A percentile compares a stretch with the other conserved stretches of the same genome.
Conservation (phyloP, 192 early-diverging fungal genomes). For the Phlyctochytrium planicorne region DNA sequence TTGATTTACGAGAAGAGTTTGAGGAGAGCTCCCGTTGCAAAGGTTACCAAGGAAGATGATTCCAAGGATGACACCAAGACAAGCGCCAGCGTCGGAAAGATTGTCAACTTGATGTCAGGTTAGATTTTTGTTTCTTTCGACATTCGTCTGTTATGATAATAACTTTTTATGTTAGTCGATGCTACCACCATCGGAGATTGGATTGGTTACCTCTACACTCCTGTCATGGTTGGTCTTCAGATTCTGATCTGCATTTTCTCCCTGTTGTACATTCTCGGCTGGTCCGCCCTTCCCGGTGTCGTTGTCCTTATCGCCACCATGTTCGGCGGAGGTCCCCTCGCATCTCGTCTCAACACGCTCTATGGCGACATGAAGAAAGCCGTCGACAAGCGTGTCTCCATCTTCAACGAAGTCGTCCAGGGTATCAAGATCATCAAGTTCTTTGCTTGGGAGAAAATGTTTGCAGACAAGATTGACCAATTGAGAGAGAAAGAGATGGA, state of each 20-base stretch:
- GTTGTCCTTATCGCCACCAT: constrained; percentile 42
- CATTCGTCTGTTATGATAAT: not conserved
- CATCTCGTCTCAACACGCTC: constrained; percentile 14
- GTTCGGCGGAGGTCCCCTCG: constrained; percentile 8
- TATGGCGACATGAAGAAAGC: constrained; percentile 47
- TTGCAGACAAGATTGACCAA: constrained; percentile 20
- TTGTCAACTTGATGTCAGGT: constrained; percentile 35
- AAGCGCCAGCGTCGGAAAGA: constrained; percentile 24
- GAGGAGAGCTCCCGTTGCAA: constrained; percentile 5
- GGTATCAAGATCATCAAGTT: constrained; percentile 82
- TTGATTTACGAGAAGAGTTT: constrained; percentile 45
- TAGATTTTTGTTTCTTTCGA: not conserved
- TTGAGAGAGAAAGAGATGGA: constrained; percentile 17
- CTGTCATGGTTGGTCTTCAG: constrained; percentile 23
- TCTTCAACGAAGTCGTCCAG: constrained; percentile 76
- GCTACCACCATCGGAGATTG: constrained; percentile 19
- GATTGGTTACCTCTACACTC: constrained; percentile 6
- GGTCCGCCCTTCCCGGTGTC: constrained; percentile 73
- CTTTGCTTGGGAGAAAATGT: constrained; percentile 32
- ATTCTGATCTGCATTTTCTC: constrained; percentile 60
- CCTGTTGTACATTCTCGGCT: constrained; percentile 71
- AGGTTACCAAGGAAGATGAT: not conserved
- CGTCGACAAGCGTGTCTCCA: constrained; percentile 71
- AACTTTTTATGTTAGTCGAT: constrained; percentile 15
- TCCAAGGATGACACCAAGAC: constrained; percentile 1